Evolutionary conservation across 768 basidiomycete genomes (phyloP).

Genomic region (Podaxis sp.): DNA sequence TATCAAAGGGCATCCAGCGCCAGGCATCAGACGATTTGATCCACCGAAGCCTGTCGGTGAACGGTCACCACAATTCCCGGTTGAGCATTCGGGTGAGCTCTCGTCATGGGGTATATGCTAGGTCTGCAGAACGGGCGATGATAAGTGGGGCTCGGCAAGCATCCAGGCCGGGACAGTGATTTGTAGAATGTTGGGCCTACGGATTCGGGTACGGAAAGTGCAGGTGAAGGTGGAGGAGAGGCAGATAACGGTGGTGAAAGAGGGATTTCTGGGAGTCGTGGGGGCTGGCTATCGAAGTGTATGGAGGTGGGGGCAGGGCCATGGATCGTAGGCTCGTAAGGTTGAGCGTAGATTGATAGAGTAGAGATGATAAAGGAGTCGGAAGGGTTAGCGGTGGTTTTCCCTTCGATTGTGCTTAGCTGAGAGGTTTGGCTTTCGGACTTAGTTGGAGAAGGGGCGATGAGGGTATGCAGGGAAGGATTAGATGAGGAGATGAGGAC

Average conservation of each 20-base stretch:
- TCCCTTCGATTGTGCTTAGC: not conserved
- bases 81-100: constrained; percentile 6
- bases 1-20: not conserved
- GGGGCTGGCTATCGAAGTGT: no score
- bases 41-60: constrained; percentile 25
- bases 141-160: not conserved
- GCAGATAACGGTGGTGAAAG: not conserved
- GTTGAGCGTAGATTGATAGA: constrained; percentile 17
- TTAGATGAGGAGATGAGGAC: not conserved
- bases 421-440: not conserved
- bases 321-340: no score
- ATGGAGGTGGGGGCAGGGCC: no score
- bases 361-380: constrained; percentile 18
- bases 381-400: not conserved
- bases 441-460: not conserved
- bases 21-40: constrained; percentile 18
- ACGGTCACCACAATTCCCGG: constrained; percentile 21
- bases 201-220: not conserved
- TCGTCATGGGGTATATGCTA: constrained; percentile 14
- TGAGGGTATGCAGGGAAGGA: not conserved
- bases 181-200: not conserved
- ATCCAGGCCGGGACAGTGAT: not conserved
- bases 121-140: constrained; percentile 15
- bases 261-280: not conserved
- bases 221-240: not conserved